Evolutionary conservation across 2,329 filamentous ascomycete genomes (phyloP).

Genomic region (Talaromyces pinophilus): DNA sequence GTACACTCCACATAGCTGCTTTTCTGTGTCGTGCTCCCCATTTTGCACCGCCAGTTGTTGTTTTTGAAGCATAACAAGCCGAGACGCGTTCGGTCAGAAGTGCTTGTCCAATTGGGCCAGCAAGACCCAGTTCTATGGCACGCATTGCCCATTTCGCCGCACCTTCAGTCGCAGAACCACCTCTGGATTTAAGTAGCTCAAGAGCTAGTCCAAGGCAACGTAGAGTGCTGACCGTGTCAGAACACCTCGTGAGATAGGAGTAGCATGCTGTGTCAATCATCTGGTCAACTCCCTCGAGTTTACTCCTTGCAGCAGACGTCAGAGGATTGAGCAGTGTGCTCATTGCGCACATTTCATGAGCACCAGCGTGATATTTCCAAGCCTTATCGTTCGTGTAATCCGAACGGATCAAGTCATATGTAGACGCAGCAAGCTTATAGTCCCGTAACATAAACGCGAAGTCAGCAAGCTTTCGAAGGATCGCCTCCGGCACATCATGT

Average conservation of each 20-base stretch:
- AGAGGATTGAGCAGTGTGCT: constrained; percentile 77
- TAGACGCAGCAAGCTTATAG: constrained; percentile 88
- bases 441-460: constrained; percentile 97
- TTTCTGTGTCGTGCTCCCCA: constrained; percentile 78
- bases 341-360: constrained; percentile 91
- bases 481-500: constrained; percentile 80
- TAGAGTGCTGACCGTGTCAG: constrained; percentile 74
- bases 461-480: constrained; percentile 90
- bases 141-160: constrained; percentile 82
- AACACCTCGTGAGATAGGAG: constrained; percentile 85
- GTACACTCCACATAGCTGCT: constrained; percentile 82
- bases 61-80: constrained; percentile 76
- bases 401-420: constrained; percentile 82
- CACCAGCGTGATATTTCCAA: constrained; percentile 91
- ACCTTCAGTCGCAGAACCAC: constrained; percentile 78
- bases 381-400: constrained; percentile 96
- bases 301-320: constrained; percentile 69
- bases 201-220: constrained; percentile 74
- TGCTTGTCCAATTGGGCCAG: constrained; percentile 74
- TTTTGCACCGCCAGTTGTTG: constrained; percentile 63
- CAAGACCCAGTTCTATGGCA: constrained; percentile 74
- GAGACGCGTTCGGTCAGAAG: constrained; percentile 84
- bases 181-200: constrained; percentile 79
- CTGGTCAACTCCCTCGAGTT: constrained; percentile 78
- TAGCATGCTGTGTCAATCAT: constrained; percentile 90